phyloP scores from a whole-genome alignment of 169 alveolate genomes.

The Ichthyophthirius multifiliis region DNA sequence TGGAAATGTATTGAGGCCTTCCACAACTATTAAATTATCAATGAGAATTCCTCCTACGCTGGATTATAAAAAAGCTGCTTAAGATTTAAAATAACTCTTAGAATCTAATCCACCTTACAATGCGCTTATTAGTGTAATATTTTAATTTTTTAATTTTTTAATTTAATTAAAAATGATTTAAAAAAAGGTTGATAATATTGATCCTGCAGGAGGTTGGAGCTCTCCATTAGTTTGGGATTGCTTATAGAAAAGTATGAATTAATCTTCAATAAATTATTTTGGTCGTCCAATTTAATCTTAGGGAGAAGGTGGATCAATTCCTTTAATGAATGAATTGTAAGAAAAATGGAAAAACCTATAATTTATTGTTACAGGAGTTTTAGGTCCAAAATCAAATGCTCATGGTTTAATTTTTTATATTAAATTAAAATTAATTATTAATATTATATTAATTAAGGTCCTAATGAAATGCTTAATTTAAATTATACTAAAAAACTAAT shows the following conservation, averaged over 20 bases:
- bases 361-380: constrained; percentile 71
- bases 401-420: constrained; percentile 36
- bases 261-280: constrained; percentile 25
- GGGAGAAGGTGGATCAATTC: constrained; percentile 85
- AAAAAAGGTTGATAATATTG: background rate
- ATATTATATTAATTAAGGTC: background rate
- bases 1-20: constrained; percentile 52
- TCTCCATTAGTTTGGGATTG: background rate
- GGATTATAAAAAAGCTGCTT: constrained; percentile 24
- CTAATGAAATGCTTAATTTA: constrained; percentile 13
- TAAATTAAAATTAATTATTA: background rate
- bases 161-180: background rate
- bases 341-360: constrained; percentile 64
- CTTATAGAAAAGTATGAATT: background rate
- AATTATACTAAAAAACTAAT: background rate
- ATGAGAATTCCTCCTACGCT: constrained; percentile 43
- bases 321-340: constrained; percentile 66
- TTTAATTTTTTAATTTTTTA: background rate
- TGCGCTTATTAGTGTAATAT: background rate
- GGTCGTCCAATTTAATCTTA: constrained; percentile 6
- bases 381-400: constrained; percentile 77
- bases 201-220: background rate
- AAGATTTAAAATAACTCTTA: constrained; percentile 14
- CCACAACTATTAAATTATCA: constrained; percentile 38
- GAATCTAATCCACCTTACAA: constrained; percentile 26